These are phyloP conservation scores for Platanthera zijinensis DNA, from an alignment of 106 monocot species.

Conservation along the genomic window DNA sequence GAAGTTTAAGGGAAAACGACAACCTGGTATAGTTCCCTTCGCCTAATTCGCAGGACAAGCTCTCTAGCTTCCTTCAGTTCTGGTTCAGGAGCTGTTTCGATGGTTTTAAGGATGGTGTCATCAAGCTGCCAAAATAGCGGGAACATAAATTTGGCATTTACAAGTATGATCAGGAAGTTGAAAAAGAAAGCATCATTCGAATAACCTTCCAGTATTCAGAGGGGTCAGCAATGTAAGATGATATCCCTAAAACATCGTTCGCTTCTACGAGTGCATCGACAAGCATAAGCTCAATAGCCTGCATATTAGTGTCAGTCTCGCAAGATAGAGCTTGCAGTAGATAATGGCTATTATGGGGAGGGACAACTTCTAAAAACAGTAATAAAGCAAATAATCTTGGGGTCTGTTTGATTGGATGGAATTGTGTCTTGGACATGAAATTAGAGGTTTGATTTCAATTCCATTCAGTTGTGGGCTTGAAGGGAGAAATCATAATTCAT, in stretches of 20 bases:
- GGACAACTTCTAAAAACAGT: too few relatives aligned
- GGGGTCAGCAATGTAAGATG: constrained; percentile 56
- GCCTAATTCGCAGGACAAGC: constrained; percentile 53
- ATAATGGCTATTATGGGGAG: background rate
- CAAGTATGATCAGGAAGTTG: background rate
- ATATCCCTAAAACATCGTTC: constrained; percentile 56
- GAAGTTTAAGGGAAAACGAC: background rate
- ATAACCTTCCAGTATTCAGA: constrained; percentile 87
- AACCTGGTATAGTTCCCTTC: constrained; percentile 87
- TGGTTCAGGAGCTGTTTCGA: constrained; percentile 63
- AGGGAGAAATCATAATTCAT: too few relatives aligned
- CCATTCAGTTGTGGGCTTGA: too few relatives aligned
- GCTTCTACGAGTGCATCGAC: constrained; percentile 89
- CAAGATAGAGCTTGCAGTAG: background rate
- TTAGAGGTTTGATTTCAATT: too few relatives aligned
- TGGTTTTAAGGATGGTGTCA: constrained; percentile 83
- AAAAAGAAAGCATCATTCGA: background rate
- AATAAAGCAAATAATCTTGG: too few relatives aligned
- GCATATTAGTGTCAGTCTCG: constrained; percentile 4
- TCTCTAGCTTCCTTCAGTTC: constrained; percentile 80
- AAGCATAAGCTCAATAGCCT: constrained; percentile 95
- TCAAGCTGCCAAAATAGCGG: constrained; percentile 54
- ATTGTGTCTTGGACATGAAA: too few relatives aligned
- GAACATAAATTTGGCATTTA: constrained; percentile 1
- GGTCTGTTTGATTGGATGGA: too few relatives aligned